A percentile compares a stretch with the other conserved stretches of the same genome.
Conservation (phyloP, 305 asterid species). For the Ilex paraguariensis region DNA sequence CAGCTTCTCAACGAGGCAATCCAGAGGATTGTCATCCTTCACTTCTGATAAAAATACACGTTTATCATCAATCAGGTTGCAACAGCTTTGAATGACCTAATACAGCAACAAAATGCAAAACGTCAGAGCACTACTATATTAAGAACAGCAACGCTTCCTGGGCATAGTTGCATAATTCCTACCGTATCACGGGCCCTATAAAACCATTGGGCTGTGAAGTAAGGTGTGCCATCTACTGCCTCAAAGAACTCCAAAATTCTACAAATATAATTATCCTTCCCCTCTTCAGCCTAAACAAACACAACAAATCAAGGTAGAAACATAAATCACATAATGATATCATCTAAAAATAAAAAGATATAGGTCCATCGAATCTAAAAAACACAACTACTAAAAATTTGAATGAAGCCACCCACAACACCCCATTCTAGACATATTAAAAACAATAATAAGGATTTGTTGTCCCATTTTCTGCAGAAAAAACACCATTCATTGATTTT, state of each 20-base stretch:
- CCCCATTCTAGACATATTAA: too few relatives aligned
- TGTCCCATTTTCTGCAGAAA: too few relatives aligned
- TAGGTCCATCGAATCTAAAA: too few relatives aligned
- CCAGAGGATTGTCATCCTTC: constrained; percentile 59
- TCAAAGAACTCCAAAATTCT: constrained; percentile 67
- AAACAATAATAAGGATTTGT: too few relatives aligned
- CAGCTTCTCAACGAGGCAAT: constrained; percentile 41
- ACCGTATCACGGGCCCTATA: constrained; percentile 73
- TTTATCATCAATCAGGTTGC: constrained; percentile 34
- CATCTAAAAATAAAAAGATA: not conserved
- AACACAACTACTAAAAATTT: too few relatives aligned
- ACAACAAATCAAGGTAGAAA: constrained; percentile 1
- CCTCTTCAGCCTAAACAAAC: constrained; percentile 43
- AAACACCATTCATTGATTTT: too few relatives aligned
- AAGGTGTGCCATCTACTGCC: constrained; percentile 36
- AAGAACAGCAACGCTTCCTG: not conserved
- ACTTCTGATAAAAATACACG: constrained; percentile 65
- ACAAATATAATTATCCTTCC: constrained; percentile 42
- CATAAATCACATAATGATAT: not conserved
- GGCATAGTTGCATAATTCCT: constrained; percentile 9
- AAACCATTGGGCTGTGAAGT: constrained; percentile 73
- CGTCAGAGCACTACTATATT: constrained; percentile 5
- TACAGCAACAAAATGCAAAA: constrained; percentile 9
- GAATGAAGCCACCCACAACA: too few relatives aligned
- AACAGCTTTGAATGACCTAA: constrained; percentile 42